Base-by-base conservation (phyloP, 1,284 basidiomycete species). In the Amylostereum areolatum region DNA sequence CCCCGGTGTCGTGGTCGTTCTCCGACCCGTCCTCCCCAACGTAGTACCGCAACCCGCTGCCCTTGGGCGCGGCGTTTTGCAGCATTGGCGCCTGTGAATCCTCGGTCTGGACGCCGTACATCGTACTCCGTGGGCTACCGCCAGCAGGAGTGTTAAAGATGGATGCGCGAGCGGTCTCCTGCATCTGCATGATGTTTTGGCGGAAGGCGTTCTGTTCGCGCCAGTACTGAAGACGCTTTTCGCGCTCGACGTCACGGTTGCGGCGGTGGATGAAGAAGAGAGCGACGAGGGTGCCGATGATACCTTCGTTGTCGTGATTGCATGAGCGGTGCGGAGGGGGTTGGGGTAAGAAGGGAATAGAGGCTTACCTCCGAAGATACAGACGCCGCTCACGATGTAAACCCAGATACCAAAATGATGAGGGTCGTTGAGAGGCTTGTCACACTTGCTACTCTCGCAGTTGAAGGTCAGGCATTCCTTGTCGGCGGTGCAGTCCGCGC, bases 401-500 rank as follows among this genome's bases (percentile, higher is more conserved):
- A 90, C 81, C 78, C 81, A 90, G 11, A 68, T 62, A 3, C 75
- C 72, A 41, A 90, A 78, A 50, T 85, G 75, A 40, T 76, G 74
- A n/a, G 87, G 80, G 4, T 76, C 70, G 46, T 85, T 77, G 7
- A 83, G 75, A 27, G 77, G 68, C 42, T 63, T 59, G 28, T 83
- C 87, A 62, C 91, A 94, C 4, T 80, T 78, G 49, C 67, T 67
- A n/a, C 68, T 60, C 32, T 78, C 59, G 65, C 91, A 93, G 66
- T 92, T 92, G 73, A 79, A 88, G 1, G 86, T 83, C 39, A 68
- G 61, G 60, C 91, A 90, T 85, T 92, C 88, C 66, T 92, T 93
- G 68, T 92, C 88, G 11, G 83, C 89, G 1, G 69, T 68, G 61
- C 91, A 94, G 1, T 73, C 48, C 12, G 64, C 77, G 4, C 80